Percentiles rank a stretch among this genome's conserved stretches.
These are phyloP conservation scores for Lodderomyces margitis DNA, from an alignment of 1,139 yeast genomes.

Conservation along the genomic window DNA sequence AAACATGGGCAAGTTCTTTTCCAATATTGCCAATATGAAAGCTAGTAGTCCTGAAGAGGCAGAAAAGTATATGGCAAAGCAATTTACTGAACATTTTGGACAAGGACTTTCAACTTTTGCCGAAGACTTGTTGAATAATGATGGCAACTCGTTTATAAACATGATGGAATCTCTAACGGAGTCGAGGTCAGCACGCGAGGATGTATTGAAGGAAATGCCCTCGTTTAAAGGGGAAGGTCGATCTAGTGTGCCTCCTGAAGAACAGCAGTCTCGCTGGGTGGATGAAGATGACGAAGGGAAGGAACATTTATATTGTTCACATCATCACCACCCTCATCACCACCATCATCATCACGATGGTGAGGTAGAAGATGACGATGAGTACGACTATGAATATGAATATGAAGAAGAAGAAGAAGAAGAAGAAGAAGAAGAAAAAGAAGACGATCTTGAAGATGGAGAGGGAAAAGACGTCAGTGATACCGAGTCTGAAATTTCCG, in stretches of 20 bases:
- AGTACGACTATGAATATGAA: slow-evolving; percentile 19
- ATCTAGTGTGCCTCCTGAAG: neutral
- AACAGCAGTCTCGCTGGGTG: slow-evolving; percentile 17
- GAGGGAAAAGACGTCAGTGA: slow-evolving; percentile 33
- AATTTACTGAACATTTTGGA: slow-evolving; percentile 22
- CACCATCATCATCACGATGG: slow-evolving; percentile 12
- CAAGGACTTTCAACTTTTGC: slow-evolving; percentile 60
- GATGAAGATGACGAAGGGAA: slow-evolving; percentile 24
- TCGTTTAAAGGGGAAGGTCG: neutral
- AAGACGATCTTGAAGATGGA: slow-evolving; percentile 31
- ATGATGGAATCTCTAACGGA: slow-evolving; percentile 75
- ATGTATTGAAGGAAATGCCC: slow-evolving; percentile 22
- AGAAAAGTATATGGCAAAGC: slow-evolving; percentile 9
- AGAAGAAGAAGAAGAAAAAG: slow-evolving; percentile 29
- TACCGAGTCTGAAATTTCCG: slow-evolving; percentile 48
- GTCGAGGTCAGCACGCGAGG: slow-evolving; percentile 53
- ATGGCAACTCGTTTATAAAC: slow-evolving; percentile 70
- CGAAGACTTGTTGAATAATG: slow-evolving; percentile 71
- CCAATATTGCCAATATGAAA: slow-evolving; percentile 16
- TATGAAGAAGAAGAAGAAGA: slow-evolving; percentile 28
- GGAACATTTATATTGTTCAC: slow-evolving; percentile 8
- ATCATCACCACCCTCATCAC: slow-evolving; percentile 10
- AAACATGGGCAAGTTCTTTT: slow-evolving; percentile 25
- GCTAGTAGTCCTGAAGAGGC: slow-evolving; percentile 10
- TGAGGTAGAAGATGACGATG: slow-evolving; percentile 21